Evolutionary conservation across 805 yeast genomes (phyloP), one percentile per base, ranked within the genome.

Genomic region (Candida nonsorbophila): DNA sequence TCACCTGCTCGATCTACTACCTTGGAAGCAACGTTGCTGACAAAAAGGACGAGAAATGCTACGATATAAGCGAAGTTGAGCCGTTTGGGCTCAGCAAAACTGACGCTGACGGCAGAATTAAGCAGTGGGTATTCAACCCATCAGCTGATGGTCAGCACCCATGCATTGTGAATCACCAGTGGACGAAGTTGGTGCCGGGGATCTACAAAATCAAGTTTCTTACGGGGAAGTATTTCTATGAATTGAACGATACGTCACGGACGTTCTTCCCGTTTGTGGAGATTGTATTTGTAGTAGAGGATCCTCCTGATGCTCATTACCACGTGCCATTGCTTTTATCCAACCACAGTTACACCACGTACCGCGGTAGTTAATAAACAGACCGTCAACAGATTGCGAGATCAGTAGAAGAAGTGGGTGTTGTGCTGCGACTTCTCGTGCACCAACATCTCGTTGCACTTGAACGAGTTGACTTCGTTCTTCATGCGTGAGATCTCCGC

Each of bases 251-350:
- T 22, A 48, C 42, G 26, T 54, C 57, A 33, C 57, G 66, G 33
- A 79, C 87, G 1, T 87, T 87, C 51, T 88, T 87, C 65, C 97
- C 97, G 0, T 81, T 72, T 47, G 86, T 87, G 6, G 96, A 88
- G 36, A 83, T 88, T 22, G 64, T 69, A 1, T 88, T 88, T 49
- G 71, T 70, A 17, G 74, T 88, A 3, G 69, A 68, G 5, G 65
- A 67, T 38, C 82, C 83, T 0, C 79, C 85, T 0, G 85, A 79
- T 36, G 62, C 73, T 21, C 97, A 88, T 52, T 88, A 86, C 55
- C 97, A 88, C 51, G 81, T 88, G 31, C 97, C 97, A 0, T 59
- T 88, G 37, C 67, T 88, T 30, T 62, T 88, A 34, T 78, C 95
- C 24, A 85, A 85, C 49, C 85, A 81, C 57, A 81, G 95, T 19